These are phyloP conservation scores for Extremus antarcticus DNA, from an alignment of 495 filamentous ascomycete species.

Conservation along the genomic window DNA sequence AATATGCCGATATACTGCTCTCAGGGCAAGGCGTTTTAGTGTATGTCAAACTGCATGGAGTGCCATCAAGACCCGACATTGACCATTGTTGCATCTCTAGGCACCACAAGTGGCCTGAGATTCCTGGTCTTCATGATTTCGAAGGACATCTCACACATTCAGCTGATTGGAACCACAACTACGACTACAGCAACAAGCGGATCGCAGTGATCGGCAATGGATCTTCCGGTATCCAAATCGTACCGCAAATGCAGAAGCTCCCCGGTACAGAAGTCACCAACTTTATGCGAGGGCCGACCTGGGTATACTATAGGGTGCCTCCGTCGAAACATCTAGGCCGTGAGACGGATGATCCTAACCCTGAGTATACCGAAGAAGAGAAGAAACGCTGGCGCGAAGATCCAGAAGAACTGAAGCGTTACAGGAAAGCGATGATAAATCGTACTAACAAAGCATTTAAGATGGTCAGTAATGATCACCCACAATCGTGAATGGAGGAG, in stretches of 20 bases:
- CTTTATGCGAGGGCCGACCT: slow-evolving; percentile 27
- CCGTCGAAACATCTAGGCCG: slow-evolving; percentile 15
- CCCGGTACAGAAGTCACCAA: slow-evolving; percentile 11
- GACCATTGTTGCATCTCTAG: slow-evolving; percentile 13
- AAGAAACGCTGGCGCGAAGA: slow-evolving; percentile 8
- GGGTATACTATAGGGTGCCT: slow-evolving; percentile 23
- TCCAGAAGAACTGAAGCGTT: slow-evolving; percentile 11
- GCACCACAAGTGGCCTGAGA: slow-evolving; percentile 25
- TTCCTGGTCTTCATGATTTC: slow-evolving; percentile 26
- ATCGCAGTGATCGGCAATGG: slow-evolving; percentile 30
- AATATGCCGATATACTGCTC: slow-evolving; percentile 25
- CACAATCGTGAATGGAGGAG: neutral
- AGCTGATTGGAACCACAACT: slow-evolving; percentile 26
- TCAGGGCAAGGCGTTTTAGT: slow-evolving; percentile 25
- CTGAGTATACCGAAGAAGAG: slow-evolving; percentile 12
- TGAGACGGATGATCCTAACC: slow-evolving; percentile 11
- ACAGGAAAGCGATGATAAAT: slow-evolving; percentile 8
- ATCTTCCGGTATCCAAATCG: slow-evolving; percentile 29
- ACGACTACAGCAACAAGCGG: slow-evolving; percentile 28
- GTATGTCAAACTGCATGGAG: slow-evolving; percentile 21
- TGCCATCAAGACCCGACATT: slow-evolving; percentile 14
- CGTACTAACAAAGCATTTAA: slow-evolving; percentile 11
- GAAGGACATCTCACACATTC: slow-evolving; percentile 29
- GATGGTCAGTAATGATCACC: slow-evolving; percentile 3
- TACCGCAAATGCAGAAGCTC: slow-evolving; percentile 20